Percentiles rank a stretch among this genome's conserved stretches.
Conservation (phyloP, 129 eudicot genomes). For the Sambucus nigra region DNA sequence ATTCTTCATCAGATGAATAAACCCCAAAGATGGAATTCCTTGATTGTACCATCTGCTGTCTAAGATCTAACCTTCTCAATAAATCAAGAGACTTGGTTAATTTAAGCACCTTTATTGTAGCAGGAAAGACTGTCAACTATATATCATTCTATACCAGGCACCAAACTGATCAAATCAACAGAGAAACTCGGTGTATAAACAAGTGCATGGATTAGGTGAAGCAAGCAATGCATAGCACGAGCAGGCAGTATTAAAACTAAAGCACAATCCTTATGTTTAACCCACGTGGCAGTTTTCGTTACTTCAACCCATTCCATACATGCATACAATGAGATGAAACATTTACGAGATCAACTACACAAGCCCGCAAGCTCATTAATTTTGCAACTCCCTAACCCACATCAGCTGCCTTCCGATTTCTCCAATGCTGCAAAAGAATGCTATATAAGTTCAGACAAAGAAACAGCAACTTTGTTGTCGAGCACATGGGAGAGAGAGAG, state of each 20-base stretch:
- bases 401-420: constrained; percentile 76
- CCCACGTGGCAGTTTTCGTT: neutral
- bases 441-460: constrained; percentile 1
- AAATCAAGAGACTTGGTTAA: too few relatives aligned
- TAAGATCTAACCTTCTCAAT: too few relatives aligned
- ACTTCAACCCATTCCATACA: neutral
- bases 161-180: too few relatives aligned
- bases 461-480: neutral
- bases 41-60: too few relatives aligned
- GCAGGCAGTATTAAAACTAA: neutral
- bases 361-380: neutral
- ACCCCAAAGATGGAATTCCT: too few relatives aligned
- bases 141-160: too few relatives aligned
- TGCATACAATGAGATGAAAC: neutral
- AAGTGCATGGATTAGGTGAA: too few relatives aligned
- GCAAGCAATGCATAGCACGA: too few relatives aligned
- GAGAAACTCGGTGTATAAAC: too few relatives aligned
- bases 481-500: neutral
- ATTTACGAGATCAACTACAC: neutral
- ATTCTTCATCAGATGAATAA: too few relatives aligned
- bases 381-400: neutral
- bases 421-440: constrained; percentile 60
- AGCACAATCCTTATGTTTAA: neutral
- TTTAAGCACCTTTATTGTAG: too few relatives aligned
- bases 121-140: too few relatives aligned